phyloP scores from a whole-genome alignment of 2,329 filamentous ascomycete species.

The Xylaria sp. region DNA sequence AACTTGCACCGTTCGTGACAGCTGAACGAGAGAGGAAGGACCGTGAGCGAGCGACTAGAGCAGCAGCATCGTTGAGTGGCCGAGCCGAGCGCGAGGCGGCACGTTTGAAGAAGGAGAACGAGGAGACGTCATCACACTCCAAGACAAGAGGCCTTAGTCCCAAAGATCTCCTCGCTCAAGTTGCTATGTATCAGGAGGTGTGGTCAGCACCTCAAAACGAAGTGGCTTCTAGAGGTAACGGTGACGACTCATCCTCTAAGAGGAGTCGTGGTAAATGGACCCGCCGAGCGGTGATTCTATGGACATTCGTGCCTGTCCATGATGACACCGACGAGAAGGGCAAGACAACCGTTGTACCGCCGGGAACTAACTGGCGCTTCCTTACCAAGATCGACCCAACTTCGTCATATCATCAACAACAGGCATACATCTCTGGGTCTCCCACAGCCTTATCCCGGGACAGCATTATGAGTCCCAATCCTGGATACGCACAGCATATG shows the following conservation, averaged over 20 bases:
- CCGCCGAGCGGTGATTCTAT: constrained; percentile 69
- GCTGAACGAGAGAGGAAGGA: constrained; percentile 47
- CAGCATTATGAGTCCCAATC: constrained; percentile 64
- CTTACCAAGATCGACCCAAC: constrained; percentile 69
- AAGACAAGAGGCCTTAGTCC: constrained; percentile 45
- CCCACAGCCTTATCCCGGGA: constrained; percentile 54
- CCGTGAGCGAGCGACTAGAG: constrained; percentile 42
- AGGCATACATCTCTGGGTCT: constrained; percentile 51
- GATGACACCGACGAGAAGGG: constrained; percentile 57
- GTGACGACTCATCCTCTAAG: constrained; percentile 25
- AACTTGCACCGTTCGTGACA: constrained; percentile 62
- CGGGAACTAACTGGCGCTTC: constrained; percentile 70
- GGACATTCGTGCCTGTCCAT: constrained; percentile 68
- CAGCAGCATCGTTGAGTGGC: constrained; percentile 40
- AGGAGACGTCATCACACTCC: constrained; percentile 44
- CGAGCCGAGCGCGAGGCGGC: constrained; percentile 44
- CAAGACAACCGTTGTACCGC: constrained; percentile 59
- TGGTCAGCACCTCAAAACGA: constrained; percentile 64
- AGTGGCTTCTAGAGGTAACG: constrained; percentile 14
- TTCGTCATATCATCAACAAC: constrained; percentile 67
- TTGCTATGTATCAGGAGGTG: constrained; percentile 75
- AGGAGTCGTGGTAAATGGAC: constrained; percentile 56
- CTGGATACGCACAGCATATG: constrained; percentile 62
- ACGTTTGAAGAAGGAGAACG: constrained; percentile 50
- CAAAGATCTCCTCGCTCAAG: constrained; percentile 67